Conservation (phyloP, 2,329 filamentous ascomycete genomes). For the Seiridium cupressi region DNA sequence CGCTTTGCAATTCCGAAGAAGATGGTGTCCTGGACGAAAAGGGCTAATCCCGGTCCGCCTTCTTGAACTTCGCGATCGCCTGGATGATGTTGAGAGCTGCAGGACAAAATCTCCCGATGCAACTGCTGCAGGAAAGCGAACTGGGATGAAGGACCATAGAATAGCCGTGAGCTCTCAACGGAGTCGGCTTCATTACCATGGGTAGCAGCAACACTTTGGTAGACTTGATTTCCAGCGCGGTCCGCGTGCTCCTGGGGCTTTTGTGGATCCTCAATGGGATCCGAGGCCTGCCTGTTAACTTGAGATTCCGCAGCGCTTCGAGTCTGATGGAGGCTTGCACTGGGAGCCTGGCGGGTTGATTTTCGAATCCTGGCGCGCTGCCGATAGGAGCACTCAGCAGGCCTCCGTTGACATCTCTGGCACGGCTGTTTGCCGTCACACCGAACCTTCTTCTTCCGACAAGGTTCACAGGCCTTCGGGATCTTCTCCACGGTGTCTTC, state of each 20-base stretch:
- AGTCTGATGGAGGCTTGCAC: background rate
- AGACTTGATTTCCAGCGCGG: constrained; percentile 15
- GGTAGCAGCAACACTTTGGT: constrained; percentile 18
- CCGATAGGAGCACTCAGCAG: background rate
- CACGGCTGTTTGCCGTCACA: constrained; percentile 1
- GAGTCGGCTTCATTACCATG: constrained; percentile 16
- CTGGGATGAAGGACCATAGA: constrained; percentile 25
- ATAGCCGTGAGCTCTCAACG: constrained; percentile 23
- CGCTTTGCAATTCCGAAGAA: constrained; percentile 27
- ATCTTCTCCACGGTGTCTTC: background rate
- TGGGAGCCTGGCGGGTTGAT: background rate
- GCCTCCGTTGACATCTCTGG: background rate
- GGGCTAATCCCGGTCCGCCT: constrained; percentile 20
- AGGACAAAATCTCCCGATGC: constrained; percentile 23
- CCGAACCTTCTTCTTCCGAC: constrained; percentile 1
- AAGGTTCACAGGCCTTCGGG: background rate
- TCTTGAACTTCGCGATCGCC: constrained; percentile 20
- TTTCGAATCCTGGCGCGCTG: background rate
- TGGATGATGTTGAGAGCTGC: constrained; percentile 9
- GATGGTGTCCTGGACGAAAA: constrained; percentile 27
- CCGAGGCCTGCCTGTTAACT: background rate
- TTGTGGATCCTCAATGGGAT: background rate
- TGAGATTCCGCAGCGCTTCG: background rate
- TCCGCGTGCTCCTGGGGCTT: background rate
- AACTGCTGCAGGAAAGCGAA: constrained; percentile 29